Evolutionary conservation across 768 basidiomycete species (phyloP).

Genomic region (Mycena filopes): DNA sequence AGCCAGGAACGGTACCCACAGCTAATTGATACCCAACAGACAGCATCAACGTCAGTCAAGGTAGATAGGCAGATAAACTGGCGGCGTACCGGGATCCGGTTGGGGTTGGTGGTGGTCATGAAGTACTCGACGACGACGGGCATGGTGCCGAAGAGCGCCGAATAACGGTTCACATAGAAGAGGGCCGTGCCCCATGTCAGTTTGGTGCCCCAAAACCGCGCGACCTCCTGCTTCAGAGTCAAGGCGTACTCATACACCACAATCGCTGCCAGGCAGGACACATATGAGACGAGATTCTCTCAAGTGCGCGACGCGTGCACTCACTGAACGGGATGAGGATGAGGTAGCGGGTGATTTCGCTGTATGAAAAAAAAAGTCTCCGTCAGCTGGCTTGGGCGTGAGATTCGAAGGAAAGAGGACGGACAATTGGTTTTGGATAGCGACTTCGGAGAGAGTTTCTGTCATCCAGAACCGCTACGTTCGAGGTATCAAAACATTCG

Average conservation of each 20-base stretch:
- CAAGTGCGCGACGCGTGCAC: neutral
- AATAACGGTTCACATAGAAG: constrained; percentile 40
- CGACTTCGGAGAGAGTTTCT: constrained; percentile 22
- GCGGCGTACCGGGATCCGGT: neutral
- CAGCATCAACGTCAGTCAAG: neutral
- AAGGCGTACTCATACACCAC: constrained; percentile 48
- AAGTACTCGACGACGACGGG: constrained; percentile 26
- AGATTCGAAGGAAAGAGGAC: neutral
- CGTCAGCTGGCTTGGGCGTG: neutral
- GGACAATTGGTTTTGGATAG: constrained; percentile 21
- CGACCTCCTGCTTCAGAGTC: constrained; percentile 45
- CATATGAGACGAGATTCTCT: neutral
- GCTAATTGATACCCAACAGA: neutral
- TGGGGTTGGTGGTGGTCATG: constrained; percentile 16
- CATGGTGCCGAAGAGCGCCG: constrained; percentile 33
- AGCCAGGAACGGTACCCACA: neutral
- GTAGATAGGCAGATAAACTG: neutral
- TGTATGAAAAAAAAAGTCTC: neutral
- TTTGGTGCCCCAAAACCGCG: constrained; percentile 43
- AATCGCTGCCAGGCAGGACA: constrained; percentile 30
- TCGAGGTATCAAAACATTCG: constrained; percentile 11
- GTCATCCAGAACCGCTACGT: constrained; percentile 19
- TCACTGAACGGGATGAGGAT: constrained; percentile 10
- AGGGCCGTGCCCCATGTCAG: constrained; percentile 30
- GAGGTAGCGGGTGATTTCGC: constrained; percentile 9